These are phyloP conservation scores for Euphorbia tirucalli DNA, from an alignment of 345 rosid species.

Conservation along the genomic window DNA sequence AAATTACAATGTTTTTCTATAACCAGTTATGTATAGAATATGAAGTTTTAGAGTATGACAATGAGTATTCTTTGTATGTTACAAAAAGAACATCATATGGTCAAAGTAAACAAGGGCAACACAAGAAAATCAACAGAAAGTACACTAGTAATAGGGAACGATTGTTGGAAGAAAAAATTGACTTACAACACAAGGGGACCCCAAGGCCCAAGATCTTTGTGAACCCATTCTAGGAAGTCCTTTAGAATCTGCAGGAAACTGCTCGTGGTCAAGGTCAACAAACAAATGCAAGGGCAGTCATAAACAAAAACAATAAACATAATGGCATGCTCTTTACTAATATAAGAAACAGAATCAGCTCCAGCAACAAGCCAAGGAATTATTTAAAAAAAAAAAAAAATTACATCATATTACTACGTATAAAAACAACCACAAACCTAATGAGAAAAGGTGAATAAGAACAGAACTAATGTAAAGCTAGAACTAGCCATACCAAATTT, in stretches of 20 bases:
- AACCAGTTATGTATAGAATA: not conserved
- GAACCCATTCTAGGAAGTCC: slow-evolving; percentile 95
- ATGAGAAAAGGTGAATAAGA: not conserved
- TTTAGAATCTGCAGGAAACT: slow-evolving; percentile 64
- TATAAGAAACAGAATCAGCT: not conserved
- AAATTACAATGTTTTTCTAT: not conserved
- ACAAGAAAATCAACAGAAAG: too few species aligned
- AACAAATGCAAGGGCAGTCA: not conserved
- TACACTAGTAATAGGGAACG: too few species aligned
- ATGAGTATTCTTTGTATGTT: too few species aligned
- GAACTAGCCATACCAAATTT: not conserved
- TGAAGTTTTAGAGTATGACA: not conserved
- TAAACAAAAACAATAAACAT: not conserved
- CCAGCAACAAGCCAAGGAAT: not conserved
- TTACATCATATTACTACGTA: slow-evolving; percentile 1
- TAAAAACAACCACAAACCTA: not conserved
- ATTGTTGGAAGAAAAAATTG: not conserved
- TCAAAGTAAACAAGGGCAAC: too few species aligned
- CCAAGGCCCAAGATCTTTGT: slow-evolving; percentile 92
- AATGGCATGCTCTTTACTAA: not conserved
- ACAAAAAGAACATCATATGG: too few species aligned
- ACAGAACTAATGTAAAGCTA: too few species aligned
- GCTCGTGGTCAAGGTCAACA: slow-evolving; percentile 19
- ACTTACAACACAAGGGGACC: slow-evolving; percentile 97
- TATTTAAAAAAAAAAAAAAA: slow-evolving; percentile 6